These are phyloP conservation scores for Suillus placidus DNA, from an alignment of 768 basidiomycete species.

Conservation along the genomic window DNA sequence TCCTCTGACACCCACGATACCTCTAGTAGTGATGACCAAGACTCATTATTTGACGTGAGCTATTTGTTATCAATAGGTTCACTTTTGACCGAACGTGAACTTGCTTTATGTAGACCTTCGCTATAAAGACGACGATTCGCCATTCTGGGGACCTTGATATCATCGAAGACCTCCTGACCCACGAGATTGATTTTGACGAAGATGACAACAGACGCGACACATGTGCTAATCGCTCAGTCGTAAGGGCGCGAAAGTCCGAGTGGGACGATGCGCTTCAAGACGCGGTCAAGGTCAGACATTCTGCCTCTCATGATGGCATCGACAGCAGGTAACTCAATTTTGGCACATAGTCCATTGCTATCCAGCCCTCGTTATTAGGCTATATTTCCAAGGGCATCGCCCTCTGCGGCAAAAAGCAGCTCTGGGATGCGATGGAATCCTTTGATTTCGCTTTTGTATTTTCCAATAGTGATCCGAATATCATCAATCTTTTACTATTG, in stretches of 20 bases:
- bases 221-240: neutral
- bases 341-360: neutral
- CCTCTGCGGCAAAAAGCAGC: neutral
- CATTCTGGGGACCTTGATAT: neutral
- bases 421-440: neutral
- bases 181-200: neutral
- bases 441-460: neutral
- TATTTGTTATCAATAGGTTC: neutral
- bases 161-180: neutral
- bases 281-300: neutral
- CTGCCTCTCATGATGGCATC: neutral
- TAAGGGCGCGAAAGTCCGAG: neutral
- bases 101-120: neutral
- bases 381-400: neutral
- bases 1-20: neutral
- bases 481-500: conserved; percentile 2
- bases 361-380: neutral
- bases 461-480: neutral
- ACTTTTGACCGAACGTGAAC: neutral
- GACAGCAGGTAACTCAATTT: neutral
- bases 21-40: neutral
- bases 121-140: neutral
- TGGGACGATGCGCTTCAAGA: neutral
- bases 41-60: conserved; percentile 1
- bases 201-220: neutral